A percentile compares a stretch with the other conserved stretches of the same genome.
Conservation (phyloP, 768 basidiomycete genomes). For the Agaricus blazei region DNA sequence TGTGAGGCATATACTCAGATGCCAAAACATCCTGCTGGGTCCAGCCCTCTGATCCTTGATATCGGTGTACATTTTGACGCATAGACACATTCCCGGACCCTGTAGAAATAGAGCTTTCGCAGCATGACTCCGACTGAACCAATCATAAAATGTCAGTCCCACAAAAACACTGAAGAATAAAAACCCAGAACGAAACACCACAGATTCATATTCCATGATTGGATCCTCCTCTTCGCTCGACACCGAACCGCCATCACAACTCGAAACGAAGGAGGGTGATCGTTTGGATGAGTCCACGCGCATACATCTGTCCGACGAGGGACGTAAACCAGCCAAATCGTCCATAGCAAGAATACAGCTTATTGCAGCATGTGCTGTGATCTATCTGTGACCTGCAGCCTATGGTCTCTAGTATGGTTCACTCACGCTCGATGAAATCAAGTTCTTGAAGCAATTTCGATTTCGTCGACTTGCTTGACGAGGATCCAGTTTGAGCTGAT, state of each 20-base stretch:
- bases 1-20: not conserved
- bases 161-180: not conserved
- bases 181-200: not conserved
- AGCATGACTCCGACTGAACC: not conserved
- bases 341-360: constrained; percentile 38
- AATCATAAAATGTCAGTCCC: not conserved
- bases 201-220: not conserved
- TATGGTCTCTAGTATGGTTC: not conserved
- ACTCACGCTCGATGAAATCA: constrained; percentile 41
- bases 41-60: not conserved
- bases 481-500: constrained; percentile 20
- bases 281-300: not conserved
- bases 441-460: constrained; percentile 37
- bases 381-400: not conserved
- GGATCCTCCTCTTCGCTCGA: not conserved
- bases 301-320: not conserved
- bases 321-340: constrained; percentile 37
- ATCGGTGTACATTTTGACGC: not conserved
- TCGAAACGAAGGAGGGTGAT: not conserved
- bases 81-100: not conserved
- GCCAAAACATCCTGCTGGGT: not conserved
- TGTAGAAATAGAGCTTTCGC: not conserved
- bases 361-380: constrained; percentile 14
- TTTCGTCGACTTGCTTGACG: constrained; percentile 12
- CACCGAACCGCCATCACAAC: not conserved